Evolutionary conservation across 2,329 filamentous ascomycete species (phyloP), one percentile per base, ranked within the genome.

Genomic region (Aspergillus pseudonomiae): DNA sequence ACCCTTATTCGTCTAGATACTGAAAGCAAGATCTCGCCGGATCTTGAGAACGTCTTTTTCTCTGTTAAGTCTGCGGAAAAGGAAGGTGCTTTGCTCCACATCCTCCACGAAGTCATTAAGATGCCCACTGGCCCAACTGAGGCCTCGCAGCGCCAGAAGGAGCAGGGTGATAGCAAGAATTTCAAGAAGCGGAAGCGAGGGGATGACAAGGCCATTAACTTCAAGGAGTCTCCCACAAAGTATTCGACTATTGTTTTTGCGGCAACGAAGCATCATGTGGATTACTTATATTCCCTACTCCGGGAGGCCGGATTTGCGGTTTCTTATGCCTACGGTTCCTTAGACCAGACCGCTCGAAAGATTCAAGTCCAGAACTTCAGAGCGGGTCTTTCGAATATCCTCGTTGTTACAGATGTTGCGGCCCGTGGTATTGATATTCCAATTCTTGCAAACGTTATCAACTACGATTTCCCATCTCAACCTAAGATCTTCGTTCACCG

Each of bases 371-470:
- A 96, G 63, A 90, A 94, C 67, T 99, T 99, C 77, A 86, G 96
- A 63, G 85, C 84, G 28, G 95, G 95, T 7, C 86, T 90, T 67
- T 91, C 92, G 0, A 94, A 97, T 70, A 93, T 99, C 55, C 81
- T 99, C 10, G 94, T 99, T 3, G 94, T 98, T 52, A 99, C 95
- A 1, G 95, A 99, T 76, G 93, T 99, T 60, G 95, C 95, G 16
- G 95, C 95, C 26, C 87, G 95, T 83, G 94, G 95, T 88, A 96
- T 99, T 65, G 95, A 99, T 87, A 97, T 99, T 69, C 95, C 95
- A 0, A 87, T 97, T 54, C 85, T 99, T 41, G 94, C 93, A 62
- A 98, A 99, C 75, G 95, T 99, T 63, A 94, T 99, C 82, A 98
- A 99, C 82, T 99, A 96, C 79, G 94, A 98, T 74, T 99, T 99